Base-by-base conservation (phyloP, 1,284 basidiomycete species). In the Meira nashicola region DNA sequence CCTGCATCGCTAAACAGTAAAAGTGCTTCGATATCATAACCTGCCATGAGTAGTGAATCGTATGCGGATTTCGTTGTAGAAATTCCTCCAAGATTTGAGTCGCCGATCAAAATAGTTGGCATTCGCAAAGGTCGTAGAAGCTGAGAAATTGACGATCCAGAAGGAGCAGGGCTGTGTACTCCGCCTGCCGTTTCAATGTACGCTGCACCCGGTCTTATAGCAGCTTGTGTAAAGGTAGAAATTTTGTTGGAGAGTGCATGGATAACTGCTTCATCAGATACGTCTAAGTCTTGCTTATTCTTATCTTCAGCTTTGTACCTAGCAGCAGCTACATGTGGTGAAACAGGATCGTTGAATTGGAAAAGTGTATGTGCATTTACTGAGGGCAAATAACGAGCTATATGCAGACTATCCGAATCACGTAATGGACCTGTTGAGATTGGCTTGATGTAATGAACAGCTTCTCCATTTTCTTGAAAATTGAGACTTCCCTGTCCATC, bases 101-200 rank as follows among this genome's bases (percentile, higher is more conserved):
- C 91, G 0, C 90, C 93, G 41, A 98, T 82, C 2, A 98, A 84
- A 59, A 97, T 81, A 0, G 88, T 89, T 0, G 94, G 94, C 1
- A 96, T 83, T 62, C 89, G 64, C 11, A 89, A 28, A 90, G 84
- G 1, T 85, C 83, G 58, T 23, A 76, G 44, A 4, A 76, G 44
- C 19, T 69, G 64, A 14, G 69, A 59, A 78, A 97, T 94, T 2
- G 90, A 90, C 0, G 87, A 86, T 0, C 92, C 92, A 0, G 87
- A 87, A 1, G 92, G 82, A 0, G 88, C 86, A 0, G 94, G 94
- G 62, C 90, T 94, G 73, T 97, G 93, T 1, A 96, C 90, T 48
- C 93, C 92, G 83, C 93, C 93, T 8, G 92, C 93, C 5, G 94
- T 94, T 80, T 98, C 94, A 48, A 97, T 81, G 73, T 89, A 96